Evolutionary conservation across 768 basidiomycete species (phyloP), one percentile per base, ranked within the genome.

Genomic region (Lactarius psammicola): DNA sequence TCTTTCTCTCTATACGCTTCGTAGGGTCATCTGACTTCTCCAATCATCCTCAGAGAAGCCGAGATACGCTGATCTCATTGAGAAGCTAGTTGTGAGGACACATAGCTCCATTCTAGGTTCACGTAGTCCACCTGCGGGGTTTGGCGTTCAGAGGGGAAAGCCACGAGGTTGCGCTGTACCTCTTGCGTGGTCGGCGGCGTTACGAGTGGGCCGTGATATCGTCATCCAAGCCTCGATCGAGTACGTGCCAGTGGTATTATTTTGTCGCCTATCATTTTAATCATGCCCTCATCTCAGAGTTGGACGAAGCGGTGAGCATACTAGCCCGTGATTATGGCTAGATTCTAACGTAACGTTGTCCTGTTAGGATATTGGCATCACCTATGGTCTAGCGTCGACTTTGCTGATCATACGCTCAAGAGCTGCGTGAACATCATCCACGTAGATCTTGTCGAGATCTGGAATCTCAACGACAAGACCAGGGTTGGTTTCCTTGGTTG

Each of bases 381-480:
- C 31, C 58, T 64, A 11, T 13, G 58, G 40, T 59, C 64, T 13
- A 60, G 49, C n/a, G 20, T 4, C 7, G 38, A 59, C 18, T 64
- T 64, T 18, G 53, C 18, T 30, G 40, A 28, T 26, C 58, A 44
- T 26, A 1, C 30, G 9, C 31, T 64, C 4, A 54, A 59, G 23
- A 34, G 17, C 23, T 64, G 64, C 23, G 44, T 60, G n/a, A n/a
- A 55, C 33, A 36, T 44, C 23, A 60, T 64, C 34, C 64, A 60
- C 30, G 17, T 18, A 11, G 64, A 64, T 34, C 42, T 64, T 3
- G 26, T 60, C 15, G n/a, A 59, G 20, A 34, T 59, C 33, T 64
- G 63, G 63, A 60, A 64, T 28, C n/a, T 64, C 18, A 44, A 34
- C 26, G 58, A 64, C 15, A 42, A 3, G 6, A 26, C 8, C 18